These are phyloP conservation scores for Trichomonascaceae sp. DNA, from an alignment of 1,139 yeast genomes.

Conservation along the genomic window DNA sequence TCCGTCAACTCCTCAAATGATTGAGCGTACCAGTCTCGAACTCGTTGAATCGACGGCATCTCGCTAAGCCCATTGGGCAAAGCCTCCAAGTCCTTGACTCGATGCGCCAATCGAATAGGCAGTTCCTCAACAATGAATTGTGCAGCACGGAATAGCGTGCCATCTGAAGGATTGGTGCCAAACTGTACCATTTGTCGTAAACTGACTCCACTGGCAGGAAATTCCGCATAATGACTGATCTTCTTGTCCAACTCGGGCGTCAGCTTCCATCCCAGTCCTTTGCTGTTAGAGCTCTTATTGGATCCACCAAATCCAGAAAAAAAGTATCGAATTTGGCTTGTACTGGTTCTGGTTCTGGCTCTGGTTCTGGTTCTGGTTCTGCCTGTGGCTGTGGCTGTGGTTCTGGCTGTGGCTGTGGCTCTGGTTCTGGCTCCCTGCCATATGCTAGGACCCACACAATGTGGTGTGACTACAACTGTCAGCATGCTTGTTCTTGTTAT, in stretches of 20 bases:
- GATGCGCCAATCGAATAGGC: conserved; percentile 74
- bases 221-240: conserved; percentile 45
- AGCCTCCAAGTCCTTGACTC: conserved; percentile 72
- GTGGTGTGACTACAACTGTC: no score
- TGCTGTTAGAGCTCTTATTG: conserved; percentile 1
- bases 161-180: conserved; percentile 68
- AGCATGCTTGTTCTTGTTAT: no score
- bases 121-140: conserved; percentile 78
- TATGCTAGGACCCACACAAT: no score
- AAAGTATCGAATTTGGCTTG: no score
- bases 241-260: conserved; percentile 23
- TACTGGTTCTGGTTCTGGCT: no score
- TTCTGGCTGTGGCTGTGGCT: no score
- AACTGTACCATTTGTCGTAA: conserved; percentile 88
- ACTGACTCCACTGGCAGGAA: conserved; percentile 76
- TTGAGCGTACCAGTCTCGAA: conserved; percentile 84
- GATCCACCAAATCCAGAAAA: no score
- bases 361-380: no score
- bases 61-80: conserved; percentile 64
- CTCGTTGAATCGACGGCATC: conserved; percentile 65
- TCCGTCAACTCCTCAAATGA: conserved; percentile 71
- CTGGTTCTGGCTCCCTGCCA: no score
- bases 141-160: conserved; percentile 69
- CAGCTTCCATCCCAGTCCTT: conserved; percentile 18
- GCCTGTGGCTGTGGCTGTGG: no score